Evolutionary conservation across 345 rosid species (phyloP), one percentile per base, ranked within the genome.

Genomic region (Lagerstroemia speciosa): DNA sequence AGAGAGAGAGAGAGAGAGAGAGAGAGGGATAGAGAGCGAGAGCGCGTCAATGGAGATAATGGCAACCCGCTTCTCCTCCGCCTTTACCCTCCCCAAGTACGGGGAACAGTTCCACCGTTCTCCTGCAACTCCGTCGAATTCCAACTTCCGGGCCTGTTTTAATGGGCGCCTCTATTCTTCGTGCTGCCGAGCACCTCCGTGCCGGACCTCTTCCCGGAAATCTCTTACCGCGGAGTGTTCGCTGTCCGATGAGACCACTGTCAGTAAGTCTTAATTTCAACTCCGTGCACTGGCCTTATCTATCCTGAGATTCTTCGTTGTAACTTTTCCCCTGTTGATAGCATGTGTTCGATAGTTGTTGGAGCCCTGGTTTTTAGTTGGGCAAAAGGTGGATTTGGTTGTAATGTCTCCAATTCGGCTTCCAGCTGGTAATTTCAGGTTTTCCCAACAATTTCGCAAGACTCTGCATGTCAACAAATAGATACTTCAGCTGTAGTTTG

Each of bases 201-300:
- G 15, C 55, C 69, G 11, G 37, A 37, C 30, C 58, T n/a, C 55
- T 46, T 37, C 48, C 41, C 41, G 60, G 58, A 46, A 67, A 20
- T 46, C 61, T 32, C 69, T 67, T 27, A 67, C 37, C 26, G 41
- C 37, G 5, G 48, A 33, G 20, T 55, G 69, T 36, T 36, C 69
- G 69, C 69, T 67, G 40, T 55, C 60, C 69, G 69, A 67, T 52
- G 69, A 67, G 69, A 67, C 61, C 61, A n/a, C 61, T 0, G 41
- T 32, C 69, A 30, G 69, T 67, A 27, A 48, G 69, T 45, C 69
- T 60, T 33, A 9, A 30, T 62, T 16, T 31, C 55, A 9, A 48
- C 1, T 8, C 15, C 46, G 0, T 41, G 14, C 46, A 14, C 1
- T 41, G 9, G 14, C 46, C 16, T 41, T 41, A 6, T 41, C 14